Evolutionary conservation across 345 rosid genomes (phyloP).

Genomic region (Salix brachista): DNA sequence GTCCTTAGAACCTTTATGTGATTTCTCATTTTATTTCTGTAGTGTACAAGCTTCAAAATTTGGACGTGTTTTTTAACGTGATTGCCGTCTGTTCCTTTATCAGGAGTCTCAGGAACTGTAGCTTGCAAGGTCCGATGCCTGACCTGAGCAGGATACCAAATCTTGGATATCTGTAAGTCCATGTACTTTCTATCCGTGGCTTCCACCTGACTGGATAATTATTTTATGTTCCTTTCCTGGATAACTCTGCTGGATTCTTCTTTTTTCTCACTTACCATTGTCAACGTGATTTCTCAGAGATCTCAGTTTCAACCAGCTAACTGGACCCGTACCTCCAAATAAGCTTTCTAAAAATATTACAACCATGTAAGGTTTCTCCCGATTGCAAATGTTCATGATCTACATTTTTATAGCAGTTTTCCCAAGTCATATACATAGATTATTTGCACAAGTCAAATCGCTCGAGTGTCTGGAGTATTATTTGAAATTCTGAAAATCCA

Average conservation of each 20-base stretch:
- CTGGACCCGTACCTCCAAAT: constrained; percentile 61
- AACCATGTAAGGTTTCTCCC: constrained; percentile 62
- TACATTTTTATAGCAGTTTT: constrained; percentile 4
- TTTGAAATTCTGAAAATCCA: neutral
- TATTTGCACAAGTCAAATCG: neutral
- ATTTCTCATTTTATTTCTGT: neutral
- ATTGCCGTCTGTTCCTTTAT: constrained; percentile 10
- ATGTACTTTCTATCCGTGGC: neutral
- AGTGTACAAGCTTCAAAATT: neutral
- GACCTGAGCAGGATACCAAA: constrained; percentile 66
- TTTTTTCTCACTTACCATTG: neutral
- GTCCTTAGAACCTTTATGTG: constrained; percentile 3
- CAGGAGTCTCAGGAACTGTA: constrained; percentile 93
- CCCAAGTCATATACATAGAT: neutral
- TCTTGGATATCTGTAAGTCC: constrained; percentile 86
- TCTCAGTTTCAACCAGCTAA: constrained; percentile 73
- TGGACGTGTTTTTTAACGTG: neutral
- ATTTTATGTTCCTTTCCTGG: neutral
- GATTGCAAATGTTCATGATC: constrained; percentile 9
- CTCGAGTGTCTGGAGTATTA: constrained; percentile 5
- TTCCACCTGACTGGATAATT: neutral
- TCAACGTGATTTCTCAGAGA: constrained; percentile 50
- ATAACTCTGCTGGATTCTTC: neutral
- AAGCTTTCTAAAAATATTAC: constrained; percentile 69
- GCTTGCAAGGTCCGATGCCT: constrained; percentile 82